Evolutionary conservation across 2,329 filamentous ascomycete genomes (phyloP).

Genomic region (Fusarium verticillioides): DNA sequence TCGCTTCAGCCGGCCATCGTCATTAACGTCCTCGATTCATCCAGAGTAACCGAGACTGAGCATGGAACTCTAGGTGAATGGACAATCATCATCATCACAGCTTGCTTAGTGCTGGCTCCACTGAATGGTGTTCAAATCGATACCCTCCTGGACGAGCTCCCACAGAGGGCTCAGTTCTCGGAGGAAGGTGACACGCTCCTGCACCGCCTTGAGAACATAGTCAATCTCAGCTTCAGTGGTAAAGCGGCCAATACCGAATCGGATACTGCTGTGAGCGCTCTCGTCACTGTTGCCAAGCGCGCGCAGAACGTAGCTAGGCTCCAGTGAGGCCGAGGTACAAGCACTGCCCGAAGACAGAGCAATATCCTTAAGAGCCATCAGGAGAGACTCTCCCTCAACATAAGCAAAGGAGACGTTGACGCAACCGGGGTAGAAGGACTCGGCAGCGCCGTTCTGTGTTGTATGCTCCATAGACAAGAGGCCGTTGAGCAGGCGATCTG

Average conservation of each 20-base stretch:
- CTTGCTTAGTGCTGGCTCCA: slow-evolving; percentile 89
- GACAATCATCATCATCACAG: slow-evolving; percentile 7
- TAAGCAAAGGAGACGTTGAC: slow-evolving; percentile 99
- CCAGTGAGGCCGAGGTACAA: slow-evolving; percentile 95
- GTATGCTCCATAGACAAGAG: slow-evolving; percentile 93
- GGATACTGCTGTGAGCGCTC: slow-evolving; percentile 96
- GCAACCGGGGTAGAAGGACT: slow-evolving; percentile 91
- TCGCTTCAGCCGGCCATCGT: slow-evolving; percentile 32
- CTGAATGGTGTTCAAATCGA: slow-evolving; percentile 95
- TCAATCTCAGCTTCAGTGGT: slow-evolving; percentile 96
- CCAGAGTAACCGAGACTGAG: neutral
- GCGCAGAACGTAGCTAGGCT: slow-evolving; percentile 95
- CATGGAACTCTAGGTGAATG: neutral
- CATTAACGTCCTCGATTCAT: slow-evolving; percentile 15
- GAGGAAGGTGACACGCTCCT: slow-evolving; percentile 89
- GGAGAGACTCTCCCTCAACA: slow-evolving; percentile 94
- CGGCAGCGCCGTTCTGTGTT: slow-evolving; percentile 84
- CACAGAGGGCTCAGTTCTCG: slow-evolving; percentile 95
- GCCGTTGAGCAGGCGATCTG: slow-evolving; percentile 83
- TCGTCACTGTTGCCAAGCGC: slow-evolving; percentile 97
- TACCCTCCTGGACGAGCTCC: slow-evolving; percentile 97
- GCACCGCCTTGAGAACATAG: slow-evolving; percentile 94
- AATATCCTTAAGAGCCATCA: slow-evolving; percentile 99
- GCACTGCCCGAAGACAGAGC: slow-evolving; percentile 96
- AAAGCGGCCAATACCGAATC: slow-evolving; percentile 97